Base-by-base conservation (phyloP, 139 green algal species). In the Trebouxia sp. region DNA sequence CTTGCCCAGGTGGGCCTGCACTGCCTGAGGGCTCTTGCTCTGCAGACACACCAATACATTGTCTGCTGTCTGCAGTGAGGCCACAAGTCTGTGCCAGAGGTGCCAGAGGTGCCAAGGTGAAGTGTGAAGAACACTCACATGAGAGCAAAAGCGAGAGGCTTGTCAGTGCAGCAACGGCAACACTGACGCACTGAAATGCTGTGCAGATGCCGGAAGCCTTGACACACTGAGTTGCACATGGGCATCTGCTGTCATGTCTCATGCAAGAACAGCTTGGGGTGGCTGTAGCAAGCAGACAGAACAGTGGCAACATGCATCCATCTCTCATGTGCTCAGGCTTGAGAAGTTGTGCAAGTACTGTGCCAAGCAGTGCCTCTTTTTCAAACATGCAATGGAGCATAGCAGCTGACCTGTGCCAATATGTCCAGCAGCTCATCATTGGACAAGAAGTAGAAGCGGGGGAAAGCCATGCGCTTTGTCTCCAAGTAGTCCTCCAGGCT, bases 331-430 rank as follows among this genome's bases (percentile, higher is more conserved):
- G 26, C 80, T 88, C 92, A 97, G 95, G 78, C 93, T 92, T 9
- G 88, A 97, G 20, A 97, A 88, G 90, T 97, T 97, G 24, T 96
- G 89, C 93, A 97, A 95, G 88, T 97, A 92, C 86, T 97, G 91
- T 94, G 77, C 92, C 92, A 55, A 96, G 87, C 75, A 96, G 93
- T 56, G 83, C 90, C 37, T n/a, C n/a, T n/a, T n/a, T n/a, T n/a
- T 87, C 70, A 84, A n/a, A n/a, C n/a, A n/a, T n/a, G n/a, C n/a
- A n/a, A n/a, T n/a, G n/a, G n/a, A n/a, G n/a, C n/a, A n/a, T n/a
- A n/a, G 3, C 1, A 53, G 15, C 47, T 82, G 28, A 65, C 86
- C 80, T 91, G 82, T 32, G 87, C 80, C 20, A 91, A 83, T 80
- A 96, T 96, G 82, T 97, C 92, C n/a, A 97, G 87, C 66, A 97